A percentile compares a stretch with the other conserved stretches of the same genome.
These are phyloP conservation scores for Aspergillus texensis DNA, from an alignment of 2,329 filamentous ascomycete genomes.

Conservation along the genomic window DNA sequence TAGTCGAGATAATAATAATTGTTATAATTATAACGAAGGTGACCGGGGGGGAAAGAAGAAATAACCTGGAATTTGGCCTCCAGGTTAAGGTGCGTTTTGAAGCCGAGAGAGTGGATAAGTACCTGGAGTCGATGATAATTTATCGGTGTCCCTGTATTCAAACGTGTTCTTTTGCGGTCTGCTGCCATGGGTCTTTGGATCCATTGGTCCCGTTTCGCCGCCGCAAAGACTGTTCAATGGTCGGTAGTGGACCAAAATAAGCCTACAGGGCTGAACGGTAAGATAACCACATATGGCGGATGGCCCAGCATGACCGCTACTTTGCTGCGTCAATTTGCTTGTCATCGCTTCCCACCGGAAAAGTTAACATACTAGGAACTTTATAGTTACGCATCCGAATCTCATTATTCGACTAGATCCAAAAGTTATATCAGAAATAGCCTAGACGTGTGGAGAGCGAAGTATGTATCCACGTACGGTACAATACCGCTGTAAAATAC, in stretches of 20 bases:
- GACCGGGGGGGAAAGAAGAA: not conserved
- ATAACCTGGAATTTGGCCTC: constrained; percentile 6
- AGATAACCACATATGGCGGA: constrained; percentile 7
- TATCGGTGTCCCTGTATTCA: constrained; percentile 11
- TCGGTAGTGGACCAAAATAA: constrained; percentile 9
- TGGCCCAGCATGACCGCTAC: constrained; percentile 4
- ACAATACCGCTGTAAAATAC: not conserved
- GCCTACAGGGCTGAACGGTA: constrained; percentile 26
- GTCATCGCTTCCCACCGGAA: not conserved
- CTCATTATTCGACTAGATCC: not conserved
- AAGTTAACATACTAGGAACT: not conserved
- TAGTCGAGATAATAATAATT: not conserved
- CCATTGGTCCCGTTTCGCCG: constrained; percentile 10
- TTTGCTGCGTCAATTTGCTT: not conserved
- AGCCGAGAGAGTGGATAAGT: constrained; percentile 3
- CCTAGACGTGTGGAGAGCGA: not conserved
- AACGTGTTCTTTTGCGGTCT: constrained; percentile 30
- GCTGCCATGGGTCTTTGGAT: constrained; percentile 12
- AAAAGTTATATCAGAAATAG: not conserved
- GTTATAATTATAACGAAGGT: not conserved
- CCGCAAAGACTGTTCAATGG: constrained; percentile 9
- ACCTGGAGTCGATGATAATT: constrained; percentile 4
- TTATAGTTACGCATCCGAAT: not conserved
- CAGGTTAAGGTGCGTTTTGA: constrained; percentile 6
- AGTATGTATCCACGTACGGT: not conserved